A percentile compares a stretch with the other conserved stretches of the same genome.
These are phyloP conservation scores for Misopates orontium DNA, from an alignment of 257 asterid species.

Conservation along the genomic window DNA sequence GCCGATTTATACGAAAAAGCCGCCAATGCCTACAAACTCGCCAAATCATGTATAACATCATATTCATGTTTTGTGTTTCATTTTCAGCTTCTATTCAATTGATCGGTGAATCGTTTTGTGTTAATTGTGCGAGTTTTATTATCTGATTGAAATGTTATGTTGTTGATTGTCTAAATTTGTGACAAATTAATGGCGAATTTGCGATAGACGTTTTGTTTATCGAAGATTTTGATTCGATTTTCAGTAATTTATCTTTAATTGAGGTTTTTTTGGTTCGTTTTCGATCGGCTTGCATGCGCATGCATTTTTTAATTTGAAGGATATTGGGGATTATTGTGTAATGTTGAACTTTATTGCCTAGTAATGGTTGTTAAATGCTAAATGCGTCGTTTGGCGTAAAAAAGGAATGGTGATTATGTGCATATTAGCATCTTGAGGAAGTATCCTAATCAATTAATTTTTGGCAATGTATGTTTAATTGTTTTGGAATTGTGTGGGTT, in stretches of 20 bases:
- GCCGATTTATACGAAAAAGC: slow-evolving; percentile 88
- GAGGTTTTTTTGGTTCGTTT: neutral
- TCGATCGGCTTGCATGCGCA: neutral
- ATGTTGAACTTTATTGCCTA: slow-evolving; percentile 11
- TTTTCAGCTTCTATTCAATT: neutral
- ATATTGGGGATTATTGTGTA: neutral
- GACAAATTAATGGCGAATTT: neutral
- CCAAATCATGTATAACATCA: slow-evolving; percentile 64
- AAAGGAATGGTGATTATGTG: neutral
- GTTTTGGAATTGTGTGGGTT: slow-evolving; percentile 18
- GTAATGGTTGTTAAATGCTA: neutral
- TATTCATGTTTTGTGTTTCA: neutral
- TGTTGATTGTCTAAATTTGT: neutral
- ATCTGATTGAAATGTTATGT: too few relatives aligned
- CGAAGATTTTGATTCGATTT: neutral
- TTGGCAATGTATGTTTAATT: too few relatives aligned
- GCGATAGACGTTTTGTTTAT: neutral
- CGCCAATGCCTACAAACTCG: slow-evolving; percentile 87
- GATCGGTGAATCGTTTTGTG: neutral
- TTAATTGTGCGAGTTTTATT: neutral
- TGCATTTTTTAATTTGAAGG: neutral
- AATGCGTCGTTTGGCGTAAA: neutral
- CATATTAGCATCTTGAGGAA: neutral
- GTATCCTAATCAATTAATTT: slow-evolving; percentile 10
- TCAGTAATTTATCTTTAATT: neutral